phyloP scores from a whole-genome alignment of 2,329 filamentous ascomycete genomes.

The Pochonia chlamydosporia region DNA sequence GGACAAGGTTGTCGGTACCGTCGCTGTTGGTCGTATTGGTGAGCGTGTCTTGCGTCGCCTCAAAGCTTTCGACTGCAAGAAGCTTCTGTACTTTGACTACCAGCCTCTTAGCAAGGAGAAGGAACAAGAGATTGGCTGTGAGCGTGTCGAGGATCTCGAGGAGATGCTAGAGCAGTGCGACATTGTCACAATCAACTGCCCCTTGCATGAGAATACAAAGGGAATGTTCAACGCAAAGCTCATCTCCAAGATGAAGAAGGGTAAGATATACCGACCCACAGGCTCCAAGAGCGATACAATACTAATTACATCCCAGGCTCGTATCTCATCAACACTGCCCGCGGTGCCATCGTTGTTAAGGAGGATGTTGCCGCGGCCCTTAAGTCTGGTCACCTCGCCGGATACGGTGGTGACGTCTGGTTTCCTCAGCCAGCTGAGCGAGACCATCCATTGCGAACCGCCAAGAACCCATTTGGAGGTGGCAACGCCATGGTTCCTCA shows the following conservation, averaged over 20 bases:
- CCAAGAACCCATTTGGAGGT: slow-evolving; percentile 90
- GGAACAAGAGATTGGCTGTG: slow-evolving; percentile 93
- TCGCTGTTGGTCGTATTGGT: slow-evolving; percentile 94
- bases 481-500: slow-evolving; percentile 98
- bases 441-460: slow-evolving; percentile 88
- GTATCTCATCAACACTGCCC: slow-evolving; percentile 98
- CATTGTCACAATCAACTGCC: slow-evolving; percentile 99
- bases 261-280: slow-evolving; percentile 34
- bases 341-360: slow-evolving; percentile 98
- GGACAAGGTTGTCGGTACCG: slow-evolving; percentile 95
- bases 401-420: slow-evolving; percentile 89
- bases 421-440: slow-evolving; percentile 94
- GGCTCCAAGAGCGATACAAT: not conserved
- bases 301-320: slow-evolving; percentile 49
- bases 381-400: slow-evolving; percentile 83
- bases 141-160: slow-evolving; percentile 82
- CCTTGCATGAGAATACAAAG: slow-evolving; percentile 94
- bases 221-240: slow-evolving; percentile 98
- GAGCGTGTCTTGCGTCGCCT: slow-evolving; percentile 95
- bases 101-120: slow-evolving; percentile 81
- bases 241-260: slow-evolving; percentile 98
- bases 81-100: slow-evolving; percentile 99
- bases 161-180: slow-evolving; percentile 94
- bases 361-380: slow-evolving; percentile 95
- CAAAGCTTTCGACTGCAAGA: slow-evolving; percentile 98